phyloP scores from a whole-genome alignment of 768 basidiomycete species.

The Crassisporium funariophilum region DNA sequence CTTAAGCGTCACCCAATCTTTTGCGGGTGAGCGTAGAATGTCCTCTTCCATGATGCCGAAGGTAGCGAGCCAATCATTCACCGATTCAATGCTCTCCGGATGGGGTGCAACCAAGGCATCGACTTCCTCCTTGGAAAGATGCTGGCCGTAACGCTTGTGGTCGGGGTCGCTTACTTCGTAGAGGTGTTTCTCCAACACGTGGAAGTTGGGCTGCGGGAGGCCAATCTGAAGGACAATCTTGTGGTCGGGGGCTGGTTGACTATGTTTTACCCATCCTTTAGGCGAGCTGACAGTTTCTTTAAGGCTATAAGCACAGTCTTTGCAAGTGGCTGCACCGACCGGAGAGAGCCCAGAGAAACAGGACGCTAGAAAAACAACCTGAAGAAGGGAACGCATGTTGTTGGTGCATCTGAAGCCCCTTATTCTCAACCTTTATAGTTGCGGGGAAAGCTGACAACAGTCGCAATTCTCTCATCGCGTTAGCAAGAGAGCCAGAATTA shows the following conservation, averaged over 20 bases:
- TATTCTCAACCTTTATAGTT: no score
- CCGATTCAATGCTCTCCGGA: constrained; percentile 50
- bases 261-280: constrained; percentile 49
- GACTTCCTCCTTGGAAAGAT: constrained; percentile 67
- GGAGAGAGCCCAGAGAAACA: constrained; percentile 20
- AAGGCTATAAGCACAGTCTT: constrained; percentile 27
- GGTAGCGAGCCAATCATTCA: constrained; percentile 61
- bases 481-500: no score
- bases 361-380: constrained; percentile 13
- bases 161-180: constrained; percentile 58
- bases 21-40: constrained; percentile 54
- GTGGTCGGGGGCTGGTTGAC: constrained; percentile 46
- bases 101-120: constrained; percentile 64
- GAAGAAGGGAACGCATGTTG: constrained; percentile 17
- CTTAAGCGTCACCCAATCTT: constrained; percentile 68
- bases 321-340: constrained; percentile 19
- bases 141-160: constrained; percentile 51
- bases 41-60: constrained; percentile 53
- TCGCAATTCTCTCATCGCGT: no score
- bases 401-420: not conserved
- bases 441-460: no score
- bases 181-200: constrained; percentile 50
- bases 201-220: constrained; percentile 52
- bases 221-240: constrained; percentile 58
- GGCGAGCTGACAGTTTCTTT: constrained; percentile 42